phyloP scores from a whole-genome alignment of 768 basidiomycete species.

The Termitomyces sp. region DNA sequence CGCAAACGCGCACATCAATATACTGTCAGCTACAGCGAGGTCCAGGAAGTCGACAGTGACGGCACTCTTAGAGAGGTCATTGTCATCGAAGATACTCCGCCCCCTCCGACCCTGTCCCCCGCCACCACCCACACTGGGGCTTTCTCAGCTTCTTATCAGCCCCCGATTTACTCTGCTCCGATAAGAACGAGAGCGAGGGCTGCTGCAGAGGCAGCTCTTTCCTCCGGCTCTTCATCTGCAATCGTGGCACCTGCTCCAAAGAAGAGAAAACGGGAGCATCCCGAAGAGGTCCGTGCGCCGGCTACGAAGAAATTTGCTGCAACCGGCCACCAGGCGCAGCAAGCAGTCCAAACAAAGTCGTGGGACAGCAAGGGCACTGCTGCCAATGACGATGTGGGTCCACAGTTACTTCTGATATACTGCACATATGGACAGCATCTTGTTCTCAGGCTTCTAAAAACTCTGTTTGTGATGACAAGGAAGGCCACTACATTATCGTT shows the following conservation, averaged over 20 bases:
- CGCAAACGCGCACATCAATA: conserved; percentile 78
- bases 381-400: conserved; percentile 62
- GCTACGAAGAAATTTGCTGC: conserved; percentile 55
- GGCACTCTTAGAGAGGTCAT: conserved; percentile 82
- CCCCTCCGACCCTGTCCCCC: conserved; percentile 75
- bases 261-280: conserved; percentile 78
- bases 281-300: conserved; percentile 66
- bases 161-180: conserved; percentile 67
- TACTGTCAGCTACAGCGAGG: conserved; percentile 83
- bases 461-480: conserved; percentile 88
- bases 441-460: conserved; percentile 55
- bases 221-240: conserved; percentile 59
- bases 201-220: conserved; percentile 78
- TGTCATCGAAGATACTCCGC: conserved; percentile 89
- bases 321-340: conserved; percentile 44
- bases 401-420: conserved; percentile 11
- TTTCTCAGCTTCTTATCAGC: conserved; percentile 77
- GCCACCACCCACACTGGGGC: conserved; percentile 64
- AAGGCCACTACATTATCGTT: conserved; percentile 96
- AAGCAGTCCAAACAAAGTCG: conserved; percentile 48
- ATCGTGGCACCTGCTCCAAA: conserved; percentile 68
- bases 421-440: conserved; percentile 20
- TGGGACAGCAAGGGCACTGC: conserved; percentile 64
- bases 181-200: conserved; percentile 82
- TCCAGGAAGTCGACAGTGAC: conserved; percentile 77